A percentile compares a stretch with the other conserved stretches of the same genome.
These are phyloP conservation scores for Gentiana macrophylla DNA, from an alignment of 257 asterid genomes.

Conservation along the genomic window DNA sequence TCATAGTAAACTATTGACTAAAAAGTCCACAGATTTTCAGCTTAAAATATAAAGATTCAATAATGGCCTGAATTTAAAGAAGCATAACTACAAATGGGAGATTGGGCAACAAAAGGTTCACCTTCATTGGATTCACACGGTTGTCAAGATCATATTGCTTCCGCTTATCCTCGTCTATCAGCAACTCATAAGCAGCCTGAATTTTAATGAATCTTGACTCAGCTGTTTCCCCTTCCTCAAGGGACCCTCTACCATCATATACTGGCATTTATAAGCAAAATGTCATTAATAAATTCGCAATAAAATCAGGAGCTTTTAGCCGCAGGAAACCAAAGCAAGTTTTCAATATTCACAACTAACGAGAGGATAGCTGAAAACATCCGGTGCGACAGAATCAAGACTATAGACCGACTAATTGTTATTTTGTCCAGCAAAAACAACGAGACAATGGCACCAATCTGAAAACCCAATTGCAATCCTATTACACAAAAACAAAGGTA, in stretches of 20 bases:
- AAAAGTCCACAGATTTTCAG: too few species aligned
- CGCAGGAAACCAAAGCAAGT: background rate
- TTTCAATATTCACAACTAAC: too few species aligned
- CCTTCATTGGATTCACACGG: slow-evolving; percentile 90
- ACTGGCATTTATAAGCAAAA: slow-evolving; percentile 31
- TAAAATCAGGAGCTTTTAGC: background rate
- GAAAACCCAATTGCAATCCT: too few species aligned
- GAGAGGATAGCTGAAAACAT: too few species aligned
- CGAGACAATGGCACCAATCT: too few species aligned
- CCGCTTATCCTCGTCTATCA: slow-evolving; percentile 67
- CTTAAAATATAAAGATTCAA: too few species aligned
- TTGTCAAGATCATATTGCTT: slow-evolving; percentile 62
- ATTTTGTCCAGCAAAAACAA: too few species aligned
- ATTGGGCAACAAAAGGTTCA: slow-evolving; percentile 15
- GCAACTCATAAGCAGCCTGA: slow-evolving; percentile 96
- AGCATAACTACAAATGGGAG: background rate
- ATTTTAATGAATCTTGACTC: slow-evolving; percentile 93
- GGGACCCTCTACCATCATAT: slow-evolving; percentile 84
- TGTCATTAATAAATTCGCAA: slow-evolving; percentile 9
- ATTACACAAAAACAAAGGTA: too few species aligned
- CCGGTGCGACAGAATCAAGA: too few species aligned
- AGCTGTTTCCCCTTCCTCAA: slow-evolving; percentile 95
- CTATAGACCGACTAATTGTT: too few species aligned
- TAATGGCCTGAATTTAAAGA: too few species aligned
- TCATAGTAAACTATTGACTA: too few species aligned